Base-by-base conservation (phyloP, 2,329 filamentous ascomycete species). In the Colletotrichum liriopes region DNA sequence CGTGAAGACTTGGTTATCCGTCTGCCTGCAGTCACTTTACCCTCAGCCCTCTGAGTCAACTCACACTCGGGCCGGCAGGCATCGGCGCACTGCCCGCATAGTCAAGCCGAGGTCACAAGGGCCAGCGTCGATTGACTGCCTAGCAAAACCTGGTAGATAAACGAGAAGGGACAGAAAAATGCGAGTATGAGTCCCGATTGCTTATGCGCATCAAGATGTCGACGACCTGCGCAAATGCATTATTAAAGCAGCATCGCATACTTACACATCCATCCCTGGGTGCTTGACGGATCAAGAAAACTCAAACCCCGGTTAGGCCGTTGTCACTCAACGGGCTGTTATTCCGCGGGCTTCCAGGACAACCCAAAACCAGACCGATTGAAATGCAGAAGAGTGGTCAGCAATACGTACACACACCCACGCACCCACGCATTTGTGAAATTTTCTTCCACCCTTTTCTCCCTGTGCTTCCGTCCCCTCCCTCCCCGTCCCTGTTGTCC, bases 311-410 rank as follows among this genome's bases (percentile, higher is more conserved):
- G 67, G 67, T 26, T 39, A 52, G 54, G 29, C 67, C 45, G 52
- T 59, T 45, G 51, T 66, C 43, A n/a, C 52, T 58, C 67, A 52
- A 45, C 65, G 45, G 61, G 45, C 43, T 58, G 8, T 67, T 52
- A 23, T 65, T 66, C 54, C 43, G 37, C 67, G 26, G 39, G 39
- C 62, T 68, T 68, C 66, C 32, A 68, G 37, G 43, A 45, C 23
- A 41, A 51, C 11, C 35, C 39, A 41, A 45, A 37, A 18, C 39
- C 9, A 23, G 35, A 39, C 45, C 29, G 29, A 47, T 16, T 26
- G 20, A 29, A 62, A 49, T 16, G 52, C 18, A 29, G 32, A 14
- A 20, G 29, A 62, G 35, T 45, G 61, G 61, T 69, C 61, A 69
- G 65, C 61, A 47, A 51, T 20, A 20, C 43, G 20, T 62, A 32